Conservation (phyloP, 208 protist species). For the Acanthamoeba castellanii region DNA sequence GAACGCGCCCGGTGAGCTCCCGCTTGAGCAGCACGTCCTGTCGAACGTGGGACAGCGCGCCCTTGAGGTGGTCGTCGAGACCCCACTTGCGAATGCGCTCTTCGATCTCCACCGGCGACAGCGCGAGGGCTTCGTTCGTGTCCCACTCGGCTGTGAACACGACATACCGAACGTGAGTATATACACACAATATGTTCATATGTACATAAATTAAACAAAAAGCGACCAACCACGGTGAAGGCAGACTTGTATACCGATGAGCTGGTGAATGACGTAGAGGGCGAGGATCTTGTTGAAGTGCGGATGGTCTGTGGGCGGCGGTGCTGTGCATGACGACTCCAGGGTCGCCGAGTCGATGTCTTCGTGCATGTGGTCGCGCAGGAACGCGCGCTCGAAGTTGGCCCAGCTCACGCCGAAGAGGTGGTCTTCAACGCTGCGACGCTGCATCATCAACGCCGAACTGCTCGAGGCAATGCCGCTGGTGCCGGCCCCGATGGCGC, state of each 20-base stretch:
- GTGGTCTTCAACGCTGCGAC: background rate
- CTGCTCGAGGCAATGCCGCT: background rate
- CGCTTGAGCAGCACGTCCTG: conserved; percentile 18
- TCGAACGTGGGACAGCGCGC: background rate
- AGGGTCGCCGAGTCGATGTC: background rate
- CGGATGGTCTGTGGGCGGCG: background rate
- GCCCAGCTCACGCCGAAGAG: conserved; percentile 44
- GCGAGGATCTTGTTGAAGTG: conserved; percentile 38
- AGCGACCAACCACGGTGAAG: background rate
- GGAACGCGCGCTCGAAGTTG: conserved; percentile 20
- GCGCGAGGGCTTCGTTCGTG: background rate
- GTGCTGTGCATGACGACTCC: background rate
- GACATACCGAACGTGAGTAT: background rate
- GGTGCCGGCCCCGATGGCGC: background rate
- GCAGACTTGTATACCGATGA: conserved; percentile 12
- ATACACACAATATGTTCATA: background rate
- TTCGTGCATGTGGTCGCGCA: background rate
- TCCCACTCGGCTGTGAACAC: conserved; percentile 23
- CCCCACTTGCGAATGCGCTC: background rate
- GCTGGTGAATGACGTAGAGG: conserved; percentile 55
- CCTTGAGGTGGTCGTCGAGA: conserved; percentile 30
- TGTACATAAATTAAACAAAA: background rate
- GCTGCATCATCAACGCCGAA: background rate
- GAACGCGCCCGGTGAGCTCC: background rate
- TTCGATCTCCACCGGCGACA: conserved; percentile 15